Evolutionary conservation across 768 basidiomycete species (phyloP).

Genomic region (Daedalea quercina): DNA sequence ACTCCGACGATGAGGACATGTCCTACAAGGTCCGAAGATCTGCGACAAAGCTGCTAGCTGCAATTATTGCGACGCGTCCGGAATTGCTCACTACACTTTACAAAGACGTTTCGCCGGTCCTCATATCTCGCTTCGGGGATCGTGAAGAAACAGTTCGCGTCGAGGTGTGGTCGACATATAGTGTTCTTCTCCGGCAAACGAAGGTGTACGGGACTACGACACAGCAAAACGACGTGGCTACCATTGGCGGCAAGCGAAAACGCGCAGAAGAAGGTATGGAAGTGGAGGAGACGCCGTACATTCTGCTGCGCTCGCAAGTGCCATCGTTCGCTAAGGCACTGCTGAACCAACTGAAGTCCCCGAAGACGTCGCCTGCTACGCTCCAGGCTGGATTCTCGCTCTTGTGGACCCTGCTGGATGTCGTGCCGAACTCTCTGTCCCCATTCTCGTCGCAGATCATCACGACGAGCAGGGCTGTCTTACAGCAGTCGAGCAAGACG

Average conservation of each 20-base stretch:
- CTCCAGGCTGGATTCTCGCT: conserved; percentile 85
- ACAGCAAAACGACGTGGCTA: conserved; percentile 41
- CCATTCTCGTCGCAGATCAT: conserved; percentile 59
- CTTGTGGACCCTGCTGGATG: conserved; percentile 65
- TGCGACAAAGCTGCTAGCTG: conserved; percentile 83
- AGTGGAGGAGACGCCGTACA: conserved; percentile 66
- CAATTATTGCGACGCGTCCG: conserved; percentile 84
- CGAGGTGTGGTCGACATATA: conserved; percentile 89
- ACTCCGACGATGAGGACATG: conserved; percentile 96
- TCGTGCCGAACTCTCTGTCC: conserved; percentile 80
- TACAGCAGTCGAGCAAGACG: conserved; percentile 63
- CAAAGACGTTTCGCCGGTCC: conserved; percentile 76
- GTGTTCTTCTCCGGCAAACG: conserved; percentile 77
- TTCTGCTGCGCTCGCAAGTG: conserved; percentile 68
- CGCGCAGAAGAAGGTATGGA: conserved; percentile 65
- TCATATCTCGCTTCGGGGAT: conserved; percentile 90
- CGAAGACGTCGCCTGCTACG: conserved; percentile 70
- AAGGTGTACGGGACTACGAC: conserved; percentile 65
- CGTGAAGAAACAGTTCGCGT: conserved; percentile 92
- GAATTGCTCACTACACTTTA: conserved; percentile 78
- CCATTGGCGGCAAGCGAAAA: conserved; percentile 64
- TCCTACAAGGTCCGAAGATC: conserved; percentile 97
- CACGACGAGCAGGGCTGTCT: conserved; percentile 53
- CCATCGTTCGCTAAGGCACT: conserved; percentile 74
- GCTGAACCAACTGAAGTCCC: conserved; percentile 76